Evolutionary conservation across 495 filamentous ascomycete species (phyloP).

Genomic region (Neurospora tetraspora): DNA sequence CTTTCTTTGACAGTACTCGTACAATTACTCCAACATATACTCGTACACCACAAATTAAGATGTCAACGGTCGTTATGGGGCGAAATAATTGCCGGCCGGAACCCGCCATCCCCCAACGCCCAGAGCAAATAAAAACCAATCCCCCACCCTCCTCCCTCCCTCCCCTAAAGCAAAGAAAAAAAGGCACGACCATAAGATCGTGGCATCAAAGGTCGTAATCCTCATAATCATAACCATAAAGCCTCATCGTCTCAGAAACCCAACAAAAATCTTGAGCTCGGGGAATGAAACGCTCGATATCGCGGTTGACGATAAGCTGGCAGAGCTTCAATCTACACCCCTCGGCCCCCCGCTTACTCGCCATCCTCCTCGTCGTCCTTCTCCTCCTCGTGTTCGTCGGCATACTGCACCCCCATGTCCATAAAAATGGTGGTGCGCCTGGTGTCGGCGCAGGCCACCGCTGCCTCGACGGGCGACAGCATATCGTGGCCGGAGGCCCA

Average conservation of each 20-base stretch:
- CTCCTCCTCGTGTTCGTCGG: background rate
- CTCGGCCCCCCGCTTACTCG: background rate
- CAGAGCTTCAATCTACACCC: slow-evolving; percentile 58
- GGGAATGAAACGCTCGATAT: slow-evolving; percentile 99
- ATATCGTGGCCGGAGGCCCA: background rate
- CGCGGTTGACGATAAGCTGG: slow-evolving; percentile 95
- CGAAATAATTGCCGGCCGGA: no score
- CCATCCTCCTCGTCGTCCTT: background rate
- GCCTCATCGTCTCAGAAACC: background rate
- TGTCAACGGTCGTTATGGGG: background rate
- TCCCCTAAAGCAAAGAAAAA: background rate
- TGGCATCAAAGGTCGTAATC: background rate
- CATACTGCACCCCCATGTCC: background rate
- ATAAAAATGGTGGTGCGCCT: background rate
- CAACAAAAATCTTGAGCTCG: slow-evolving; percentile 59
- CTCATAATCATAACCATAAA: background rate
- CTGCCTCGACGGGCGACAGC: background rate
- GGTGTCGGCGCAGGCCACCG: background rate
- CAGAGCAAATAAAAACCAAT: background rate
- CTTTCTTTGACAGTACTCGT: background rate
- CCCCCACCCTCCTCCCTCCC: background rate
- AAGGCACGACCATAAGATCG: background rate
- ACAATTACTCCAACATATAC: background rate
- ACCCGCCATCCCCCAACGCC: background rate
- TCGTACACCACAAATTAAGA: background rate